Base-by-base conservation (phyloP, 2,329 filamentous ascomycete genomes). In the Neonectria coccinea region DNA sequence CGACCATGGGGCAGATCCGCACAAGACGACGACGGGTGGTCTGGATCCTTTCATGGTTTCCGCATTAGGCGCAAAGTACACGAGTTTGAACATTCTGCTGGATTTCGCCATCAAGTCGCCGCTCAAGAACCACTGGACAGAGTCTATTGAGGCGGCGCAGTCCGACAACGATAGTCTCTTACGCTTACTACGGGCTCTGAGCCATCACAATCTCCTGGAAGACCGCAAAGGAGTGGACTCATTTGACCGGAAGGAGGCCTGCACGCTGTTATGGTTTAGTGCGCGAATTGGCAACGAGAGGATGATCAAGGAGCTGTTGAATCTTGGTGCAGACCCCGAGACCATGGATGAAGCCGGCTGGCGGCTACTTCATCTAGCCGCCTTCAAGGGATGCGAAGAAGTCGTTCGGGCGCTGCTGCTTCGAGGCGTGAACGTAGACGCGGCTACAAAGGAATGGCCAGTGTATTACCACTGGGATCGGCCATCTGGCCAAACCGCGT, bases 31-130 rank as follows among this genome's bases (percentile, higher is more conserved):
- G 7, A 9, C 12, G 2, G 51, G 14, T 10, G 51, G 33, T 8
- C 27, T 54, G 5, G 51, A 54, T n/a, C 4, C 18, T 54, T 54
- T 54, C 51, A 4, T 54, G 5, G 18, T 42, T 16, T 36, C 51
- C 7, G 51, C 51, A 41, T 3, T 39, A 11, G 18, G 51, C 6
- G 33, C 33, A 7, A 33, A 54, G 1, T 27, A 33, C n/a, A 39
- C 27, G 11, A 25, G 33, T 11, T 27, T 54, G n/a, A 22, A 54
- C 4, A 11, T 11, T 12, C n/a, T 54, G 31, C 27, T 54, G 5
- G 20, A 54, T 25, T 27, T 27, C 6, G 51, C 51, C 2, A 10
- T 25, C 20, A n/a, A 11, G 14, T 27, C 31, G n/a, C 51, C 18
- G 5, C 5, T 20, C 18, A 41, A 42, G n/a, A 36, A 41, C 33